Evolutionary conservation across 805 yeast genomes (phyloP), one percentile per base, ranked within the genome.

Genomic region (Candida manassasensis): DNA sequence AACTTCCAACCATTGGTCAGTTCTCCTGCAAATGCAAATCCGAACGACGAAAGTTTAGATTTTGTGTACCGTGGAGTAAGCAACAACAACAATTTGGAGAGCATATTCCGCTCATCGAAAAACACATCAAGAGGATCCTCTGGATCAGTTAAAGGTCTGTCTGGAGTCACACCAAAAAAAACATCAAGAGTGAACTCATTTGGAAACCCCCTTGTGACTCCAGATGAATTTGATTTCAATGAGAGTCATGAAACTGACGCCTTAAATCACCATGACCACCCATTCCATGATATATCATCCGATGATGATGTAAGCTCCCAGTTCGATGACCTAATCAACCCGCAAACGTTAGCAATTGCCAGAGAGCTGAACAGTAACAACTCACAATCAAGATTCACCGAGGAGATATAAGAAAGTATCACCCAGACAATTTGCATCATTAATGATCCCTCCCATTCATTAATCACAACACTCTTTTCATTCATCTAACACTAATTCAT

Each of bases 21-120:
- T 11, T 24, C 27, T 6, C 12, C 27, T 6, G 12, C 9, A 11
- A 6, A 6, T 7, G 17, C 25, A 4, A 28, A 34, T 19, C 43
- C 41, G 18, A 39, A 32, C 6, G 39, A 40, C 13, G 44, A 47
- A 11, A 45, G 46, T 29, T 59, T 54, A 15, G 73, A 62, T 38
- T 67, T 61, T 36, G 62, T 50, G 35, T 67, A 67, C 46, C 58
- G 73, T 32, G 73, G 73, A 5, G 69, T 67, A 15, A 55, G 69
- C 32, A 65, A 63, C 43, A 58, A 51, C 38, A 67, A 65, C 42
- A 67, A 67, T 42, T 53, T 67, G 21, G 71, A 65, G 34, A 56
- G 69, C 2, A 57, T 67, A 9, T 67, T 67, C 53, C 46, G 43
- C 26, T 36, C 52, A 5, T 42, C 50, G 6, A 51, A 37, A 13